Evolutionary conservation across 805 yeast genomes (phyloP).

Genomic region (Vanderwaltozyma polyspora): DNA sequence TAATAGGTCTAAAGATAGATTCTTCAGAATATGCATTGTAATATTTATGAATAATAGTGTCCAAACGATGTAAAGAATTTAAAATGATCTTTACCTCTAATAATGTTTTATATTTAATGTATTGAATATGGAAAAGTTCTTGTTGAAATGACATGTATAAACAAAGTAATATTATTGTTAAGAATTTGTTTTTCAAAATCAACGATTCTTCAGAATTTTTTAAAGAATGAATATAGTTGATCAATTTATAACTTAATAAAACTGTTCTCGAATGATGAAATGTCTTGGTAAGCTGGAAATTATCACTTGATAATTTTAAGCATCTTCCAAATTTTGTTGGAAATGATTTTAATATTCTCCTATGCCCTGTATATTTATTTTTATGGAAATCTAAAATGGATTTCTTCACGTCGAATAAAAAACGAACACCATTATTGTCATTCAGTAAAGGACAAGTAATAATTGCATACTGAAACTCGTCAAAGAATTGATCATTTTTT

Average conservation of each 20-base stretch:
- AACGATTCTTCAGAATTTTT: not conserved
- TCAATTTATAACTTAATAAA: slow-evolving; percentile 1
- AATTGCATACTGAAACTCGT: slow-evolving; percentile 40
- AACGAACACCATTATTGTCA: slow-evolving; percentile 25
- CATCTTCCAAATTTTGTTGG: slow-evolving; percentile 18
- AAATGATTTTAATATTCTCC: slow-evolving; percentile 1
- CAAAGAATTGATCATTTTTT: slow-evolving; percentile 27
- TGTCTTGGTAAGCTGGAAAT: slow-evolving; percentile 2
- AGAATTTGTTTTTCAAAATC: slow-evolving; percentile 2
- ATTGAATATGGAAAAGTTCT: slow-evolving; percentile 12
- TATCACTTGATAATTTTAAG: slow-evolving; percentile 2
- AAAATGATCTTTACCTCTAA: slow-evolving; percentile 8
- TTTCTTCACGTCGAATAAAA: slow-evolving; percentile 12
- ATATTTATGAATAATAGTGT: slow-evolving; percentile 19
- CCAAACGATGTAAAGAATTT: slow-evolving; percentile 13
- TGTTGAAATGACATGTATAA: slow-evolving; percentile 18
- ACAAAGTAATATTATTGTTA: slow-evolving; percentile 8
- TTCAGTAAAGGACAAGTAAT: slow-evolving; percentile 40
- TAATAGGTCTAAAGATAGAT: slow-evolving; percentile 11
- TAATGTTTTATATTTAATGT: slow-evolving; percentile 11
- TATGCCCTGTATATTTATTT: not conserved
- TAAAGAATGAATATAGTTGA: not conserved
- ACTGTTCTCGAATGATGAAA: slow-evolving; percentile 6
- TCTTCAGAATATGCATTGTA: slow-evolving; percentile 24
- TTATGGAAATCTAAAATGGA: slow-evolving; percentile 14